These are phyloP conservation scores for Septoria petroselini DNA, from an alignment of 2,329 filamentous ascomycete species.

Conservation along the genomic window DNA sequence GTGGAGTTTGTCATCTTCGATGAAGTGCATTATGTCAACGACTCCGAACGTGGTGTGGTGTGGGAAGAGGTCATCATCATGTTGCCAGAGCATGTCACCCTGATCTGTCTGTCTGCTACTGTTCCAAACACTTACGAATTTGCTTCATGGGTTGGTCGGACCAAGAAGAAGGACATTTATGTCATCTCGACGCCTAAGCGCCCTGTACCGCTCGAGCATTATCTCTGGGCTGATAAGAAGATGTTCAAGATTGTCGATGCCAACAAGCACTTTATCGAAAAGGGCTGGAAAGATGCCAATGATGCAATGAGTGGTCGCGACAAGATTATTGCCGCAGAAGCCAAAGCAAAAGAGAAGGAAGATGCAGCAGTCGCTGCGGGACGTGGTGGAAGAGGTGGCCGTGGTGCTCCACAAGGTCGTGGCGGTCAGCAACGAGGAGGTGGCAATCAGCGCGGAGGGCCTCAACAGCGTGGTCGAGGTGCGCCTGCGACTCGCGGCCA, in stretches of 20 bases:
- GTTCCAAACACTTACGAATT: constrained; percentile 98
- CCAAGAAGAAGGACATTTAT: constrained; percentile 98
- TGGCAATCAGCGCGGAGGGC: constrained; percentile 44
- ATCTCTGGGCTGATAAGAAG: constrained; percentile 85
- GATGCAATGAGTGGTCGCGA: constrained; percentile 76
- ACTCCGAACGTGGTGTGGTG: constrained; percentile 90
- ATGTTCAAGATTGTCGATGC: constrained; percentile 93
- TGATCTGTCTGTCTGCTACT: constrained; percentile 92
- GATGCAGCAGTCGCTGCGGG: constrained; percentile 47
- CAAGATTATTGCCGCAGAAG: constrained; percentile 59
- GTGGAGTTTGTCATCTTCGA: constrained; percentile 99
- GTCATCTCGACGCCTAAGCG: constrained; percentile 97
- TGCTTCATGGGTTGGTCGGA: constrained; percentile 95
- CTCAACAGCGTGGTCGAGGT: constrained; percentile 55
- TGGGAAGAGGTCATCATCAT: constrained; percentile 99
- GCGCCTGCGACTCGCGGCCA: constrained; percentile 56
- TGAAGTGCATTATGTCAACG: constrained; percentile 98
- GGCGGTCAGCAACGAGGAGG: constrained; percentile 51
- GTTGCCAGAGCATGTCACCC: constrained; percentile 92
- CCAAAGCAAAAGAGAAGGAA: constrained; percentile 49
- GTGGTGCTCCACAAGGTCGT: constrained; percentile 51
- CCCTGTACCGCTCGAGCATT: constrained; percentile 92
- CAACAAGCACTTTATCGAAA: constrained; percentile 86
- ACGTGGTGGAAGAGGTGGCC: constrained; percentile 52
- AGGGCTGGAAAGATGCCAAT: constrained; percentile 93